Conservation (phyloP, 495 filamentous ascomycete species). For the Hapsidospora chrysogenum region DNA sequence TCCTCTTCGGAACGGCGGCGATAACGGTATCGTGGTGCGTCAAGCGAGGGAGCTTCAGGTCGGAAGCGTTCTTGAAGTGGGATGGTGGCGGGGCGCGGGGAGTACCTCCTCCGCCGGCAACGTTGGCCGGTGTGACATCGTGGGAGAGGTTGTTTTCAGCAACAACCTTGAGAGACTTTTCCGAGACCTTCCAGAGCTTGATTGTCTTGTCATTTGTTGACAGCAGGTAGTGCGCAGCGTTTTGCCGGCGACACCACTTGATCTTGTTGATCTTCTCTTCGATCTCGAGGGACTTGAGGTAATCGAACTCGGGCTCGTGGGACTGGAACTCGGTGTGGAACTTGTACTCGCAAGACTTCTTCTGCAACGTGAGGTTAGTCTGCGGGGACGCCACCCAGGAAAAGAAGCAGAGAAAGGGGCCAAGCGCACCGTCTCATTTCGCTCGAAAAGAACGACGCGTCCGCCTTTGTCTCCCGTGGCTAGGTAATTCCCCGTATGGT, state of each 20-base stretch:
- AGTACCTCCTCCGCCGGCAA: constrained; percentile 57
- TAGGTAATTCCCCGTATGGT: constrained; percentile 95
- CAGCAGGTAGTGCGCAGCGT: constrained; percentile 93
- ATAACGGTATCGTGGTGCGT: constrained; percentile 98
- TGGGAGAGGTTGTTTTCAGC: constrained; percentile 97
- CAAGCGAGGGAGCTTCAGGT: constrained; percentile 82
- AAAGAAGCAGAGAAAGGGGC: too few relatives aligned
- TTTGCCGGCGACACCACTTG: constrained; percentile 97
- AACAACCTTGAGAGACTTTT: constrained; percentile 97
- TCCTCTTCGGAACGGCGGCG: constrained; percentile 84
- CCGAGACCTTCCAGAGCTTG: constrained; percentile 99
- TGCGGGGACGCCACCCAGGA: constrained; percentile 1
- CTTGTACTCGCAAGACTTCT: constrained; percentile 99
- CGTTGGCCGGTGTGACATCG: constrained; percentile 70
- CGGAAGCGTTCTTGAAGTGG: constrained; percentile 62
- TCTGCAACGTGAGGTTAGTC: constrained; percentile 37
- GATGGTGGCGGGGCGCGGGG: constrained; percentile 47
- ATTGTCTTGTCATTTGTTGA: constrained; percentile 99
- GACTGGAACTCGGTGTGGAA: constrained; percentile 99
- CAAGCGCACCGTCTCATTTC: constrained; percentile 86
- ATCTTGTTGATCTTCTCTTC: constrained; percentile 99
- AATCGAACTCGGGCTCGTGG: constrained; percentile 98
- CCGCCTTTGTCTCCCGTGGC: constrained; percentile 97
- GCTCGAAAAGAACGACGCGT: constrained; percentile 88
- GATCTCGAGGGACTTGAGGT: constrained; percentile 96